phyloP scores from a whole-genome alignment of 306 rosid species.

The Trichosanthes cucumerina region DNA sequence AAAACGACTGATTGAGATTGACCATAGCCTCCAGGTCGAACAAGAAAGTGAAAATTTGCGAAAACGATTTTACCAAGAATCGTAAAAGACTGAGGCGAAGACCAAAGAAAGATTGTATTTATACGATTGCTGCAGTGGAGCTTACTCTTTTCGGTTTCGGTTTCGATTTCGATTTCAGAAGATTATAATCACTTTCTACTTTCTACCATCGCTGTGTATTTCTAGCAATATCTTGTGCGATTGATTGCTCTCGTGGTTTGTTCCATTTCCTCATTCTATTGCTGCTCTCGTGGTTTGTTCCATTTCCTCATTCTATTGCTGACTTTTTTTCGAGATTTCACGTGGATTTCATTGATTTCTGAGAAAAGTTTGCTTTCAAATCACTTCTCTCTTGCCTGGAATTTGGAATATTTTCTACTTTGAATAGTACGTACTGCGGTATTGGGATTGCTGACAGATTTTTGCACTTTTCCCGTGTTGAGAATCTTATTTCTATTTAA shows the following conservation, averaged over 20 bases:
- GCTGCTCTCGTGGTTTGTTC: constrained; percentile 1
- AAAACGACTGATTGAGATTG: background rate
- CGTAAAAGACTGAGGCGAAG: background rate
- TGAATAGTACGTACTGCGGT: background rate
- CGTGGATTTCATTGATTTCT: background rate
- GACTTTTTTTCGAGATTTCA: constrained; percentile 3
- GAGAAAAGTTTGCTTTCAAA: background rate
- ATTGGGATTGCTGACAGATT: constrained; percentile 4
- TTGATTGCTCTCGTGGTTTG: background rate
- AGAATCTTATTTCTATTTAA: background rate
- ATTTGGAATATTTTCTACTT: constrained; percentile 1
- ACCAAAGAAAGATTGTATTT: background rate
- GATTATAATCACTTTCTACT: background rate
- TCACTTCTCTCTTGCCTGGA: background rate
- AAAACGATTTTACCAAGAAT: background rate
- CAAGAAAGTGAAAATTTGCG: background rate
- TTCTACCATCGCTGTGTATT: background rate
- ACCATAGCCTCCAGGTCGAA: background rate
- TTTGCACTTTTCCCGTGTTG: background rate
- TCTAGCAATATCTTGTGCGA: background rate
- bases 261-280: background rate
- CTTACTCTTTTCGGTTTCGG: background rate
- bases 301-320: background rate
- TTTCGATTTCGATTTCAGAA: background rate
- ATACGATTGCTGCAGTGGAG: background rate